Evolutionary conservation across 2,329 filamentous ascomycete genomes (phyloP), one percentile per base, ranked within the genome.

Genomic region (Sporothrix globosa): DNA sequence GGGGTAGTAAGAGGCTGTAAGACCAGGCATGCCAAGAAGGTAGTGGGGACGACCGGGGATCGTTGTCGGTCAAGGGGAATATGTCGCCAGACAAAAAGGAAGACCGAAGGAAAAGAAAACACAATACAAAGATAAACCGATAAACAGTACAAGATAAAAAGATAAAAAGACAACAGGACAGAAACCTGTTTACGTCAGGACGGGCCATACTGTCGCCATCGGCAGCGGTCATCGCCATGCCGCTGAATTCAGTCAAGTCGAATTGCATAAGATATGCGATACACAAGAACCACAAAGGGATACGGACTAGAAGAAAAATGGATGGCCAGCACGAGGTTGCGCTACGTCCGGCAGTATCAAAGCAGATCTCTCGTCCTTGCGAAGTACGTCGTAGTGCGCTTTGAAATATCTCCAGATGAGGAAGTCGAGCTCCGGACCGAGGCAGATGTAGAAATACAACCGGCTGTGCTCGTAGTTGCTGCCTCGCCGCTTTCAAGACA

Each of bases 171-270:
- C 34, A 21, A 5, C 41, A 41, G 3, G n/a, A 44, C 34, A 24
- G 44, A 44, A 61, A 44, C 56, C n/a, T 11, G 34, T 24, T 58
- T 24, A 44, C 56, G 56, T 61, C 56, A 61, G n/a, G 34, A 34
- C 19, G 11, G 7, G 39, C 39, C 11, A 17, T 24, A 21, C 4
- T 44, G 19, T 24, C 56, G 39, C 39, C 30, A 34, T 19, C 4
- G 53, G 1, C 14, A n/a, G n/a, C 39, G 1, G 56, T 34, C 44
- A 61, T 61, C 34, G 39, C 34, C n/a, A 61, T 61, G 34, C 54
- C 21, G 41, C 30, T 41, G 56, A 34, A 6, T 9, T 7, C 34
- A 34, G 34, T 9, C 34, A 6, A 34, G 7, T 7, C 34, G 34
- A 34, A 34, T 34, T 7, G 7, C 34, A 34, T 34, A 34, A 7